A percentile compares a stretch with the other conserved stretches of the same genome.
phyloP scores from a whole-genome alignment of 345 rosid genomes.

The Raphanus sativus region DNA sequence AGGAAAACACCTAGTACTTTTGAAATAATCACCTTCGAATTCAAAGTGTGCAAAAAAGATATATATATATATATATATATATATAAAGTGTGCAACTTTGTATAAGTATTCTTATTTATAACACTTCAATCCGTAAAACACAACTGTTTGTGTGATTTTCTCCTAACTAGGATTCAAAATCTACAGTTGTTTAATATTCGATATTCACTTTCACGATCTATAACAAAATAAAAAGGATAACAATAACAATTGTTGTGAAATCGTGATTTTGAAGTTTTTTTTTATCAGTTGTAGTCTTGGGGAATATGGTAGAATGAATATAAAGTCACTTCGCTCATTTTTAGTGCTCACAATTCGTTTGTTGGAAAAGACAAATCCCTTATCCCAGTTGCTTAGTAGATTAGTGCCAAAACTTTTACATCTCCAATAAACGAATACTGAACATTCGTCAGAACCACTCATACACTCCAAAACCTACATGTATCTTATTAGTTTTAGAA shows the following conservation, averaged over 20 bases:
- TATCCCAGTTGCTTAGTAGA: conserved; percentile 20
- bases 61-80: no score
- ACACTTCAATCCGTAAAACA: not conserved
- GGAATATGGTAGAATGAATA: conserved; percentile 26
- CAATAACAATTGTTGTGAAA: not conserved
- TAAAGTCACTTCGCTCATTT: conserved; percentile 25
- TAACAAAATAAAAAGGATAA: not conserved
- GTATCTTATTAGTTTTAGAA: not conserved
- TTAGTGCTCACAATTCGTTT: conserved; percentile 29
- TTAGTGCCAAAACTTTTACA: not conserved
- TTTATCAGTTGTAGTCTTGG: conserved; percentile 4
- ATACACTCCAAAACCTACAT: not conserved
- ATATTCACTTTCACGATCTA: not conserved
- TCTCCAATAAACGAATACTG: not conserved
- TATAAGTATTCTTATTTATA: not conserved
- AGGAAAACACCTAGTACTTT: no score
- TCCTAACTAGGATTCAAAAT: not conserved
- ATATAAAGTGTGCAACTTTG: not conserved
- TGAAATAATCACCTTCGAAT: no score
- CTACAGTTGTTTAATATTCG: not conserved
- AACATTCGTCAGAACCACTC: not conserved
- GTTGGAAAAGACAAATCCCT: conserved; percentile 18
- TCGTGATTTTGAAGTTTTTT: conserved; percentile 15
- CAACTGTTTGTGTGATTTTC: not conserved
- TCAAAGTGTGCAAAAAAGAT: no score